A percentile compares a stretch with the other conserved stretches of the same genome.
These are phyloP conservation scores for Zygosaccharomyces kombuchaensis DNA, from an alignment of 805 yeast species.

Conservation along the genomic window DNA sequence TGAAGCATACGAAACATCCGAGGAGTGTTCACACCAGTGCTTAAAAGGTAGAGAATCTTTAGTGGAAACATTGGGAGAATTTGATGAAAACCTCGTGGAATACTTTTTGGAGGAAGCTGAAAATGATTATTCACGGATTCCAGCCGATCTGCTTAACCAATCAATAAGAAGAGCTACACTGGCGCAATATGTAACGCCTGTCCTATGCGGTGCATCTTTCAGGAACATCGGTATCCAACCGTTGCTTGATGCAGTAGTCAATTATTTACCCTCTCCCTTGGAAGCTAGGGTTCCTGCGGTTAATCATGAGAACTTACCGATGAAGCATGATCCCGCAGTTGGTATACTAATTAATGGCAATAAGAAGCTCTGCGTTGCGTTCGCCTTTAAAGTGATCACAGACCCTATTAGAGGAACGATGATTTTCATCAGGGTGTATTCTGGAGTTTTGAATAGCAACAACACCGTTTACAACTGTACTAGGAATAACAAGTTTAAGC, in stretches of 20 bases:
- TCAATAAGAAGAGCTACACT: slow-evolving; percentile 67
- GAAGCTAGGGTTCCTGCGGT: slow-evolving; percentile 55
- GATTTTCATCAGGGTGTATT: slow-evolving; percentile 83
- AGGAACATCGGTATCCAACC: slow-evolving; percentile 94
- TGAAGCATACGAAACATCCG: slow-evolving; percentile 52
- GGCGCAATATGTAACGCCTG: slow-evolving; percentile 58
- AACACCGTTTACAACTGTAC: slow-evolving; percentile 62
- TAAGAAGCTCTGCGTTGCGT: slow-evolving; percentile 62
- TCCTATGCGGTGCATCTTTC: slow-evolving; percentile 90
- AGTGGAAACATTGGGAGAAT: slow-evolving; percentile 78
- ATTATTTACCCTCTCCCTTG: slow-evolving; percentile 77
- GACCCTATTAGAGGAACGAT: slow-evolving; percentile 79
- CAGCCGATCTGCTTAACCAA: slow-evolving; percentile 46
- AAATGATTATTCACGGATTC: slow-evolving; percentile 60
- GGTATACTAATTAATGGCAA: slow-evolving; percentile 55
- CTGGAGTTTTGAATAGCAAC: slow-evolving; percentile 67
- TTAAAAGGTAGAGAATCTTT: slow-evolving; percentile 62
- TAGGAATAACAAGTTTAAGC: slow-evolving; percentile 59
- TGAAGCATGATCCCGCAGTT: slow-evolving; percentile 37
- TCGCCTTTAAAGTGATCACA: slow-evolving; percentile 88
- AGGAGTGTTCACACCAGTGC: slow-evolving; percentile 45
- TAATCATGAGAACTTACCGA: slow-evolving; percentile 28
- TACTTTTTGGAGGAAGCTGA: slow-evolving; percentile 68
- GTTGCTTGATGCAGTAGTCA: slow-evolving; percentile 72
- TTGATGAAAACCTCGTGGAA: slow-evolving; percentile 74